Base-by-base conservation (phyloP, 164 flowering plant genomes). In the Kalanchoe fedtschenkoi region DNA sequence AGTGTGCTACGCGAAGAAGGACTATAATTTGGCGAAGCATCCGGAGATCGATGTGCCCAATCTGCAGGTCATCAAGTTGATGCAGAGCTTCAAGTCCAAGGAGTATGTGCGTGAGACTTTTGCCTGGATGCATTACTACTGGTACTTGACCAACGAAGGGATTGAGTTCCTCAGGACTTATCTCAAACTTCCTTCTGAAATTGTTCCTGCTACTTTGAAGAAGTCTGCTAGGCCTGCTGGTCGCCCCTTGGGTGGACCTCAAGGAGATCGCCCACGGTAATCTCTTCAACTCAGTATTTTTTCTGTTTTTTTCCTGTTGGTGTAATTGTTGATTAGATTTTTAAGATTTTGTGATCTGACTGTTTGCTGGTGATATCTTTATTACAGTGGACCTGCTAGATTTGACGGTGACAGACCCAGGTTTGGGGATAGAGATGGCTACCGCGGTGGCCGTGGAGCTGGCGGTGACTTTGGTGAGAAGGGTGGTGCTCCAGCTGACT, bases 191-290 rank as follows among this genome's bases (percentile, higher is more conserved):
- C 53, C 53, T 2, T 21, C 53, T 21, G 53, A 46, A 21, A 21
- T 46, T 46, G 53, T 46, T 19, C 53, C 53, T 46, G 53, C 53
- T 46, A 42, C 47, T 42, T 42, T 42, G 47, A 42, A 42, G 47
- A 42, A 42, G 21, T 42, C 47, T 42, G 21, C 47, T 42, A 42
- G 47, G 47, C 47, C 47, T 0, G 21, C 47, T 42, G 47, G 47
- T 9, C 47, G 47, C n/a, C 47, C 47, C 47, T 42, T 42, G 47
- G 47, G 47, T 42, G 47, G 47, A 42, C 47, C 47, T n/a, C 47
- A 42, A 21, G 47, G 47, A 16, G 53, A 46, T 21, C 53, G 53
- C 53, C 53, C 53, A 46, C 53, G 53, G 53, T 46, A 46, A 46
- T 5, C n/a, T 5, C n/a, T 17, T 37, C 11, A 37, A 9, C 11